A percentile compares a stretch with the other conserved stretches of the same genome.
phyloP scores from a whole-genome alignment of 768 basidiomycete genomes.

The Pleurotus citrinopileatus region DNA sequence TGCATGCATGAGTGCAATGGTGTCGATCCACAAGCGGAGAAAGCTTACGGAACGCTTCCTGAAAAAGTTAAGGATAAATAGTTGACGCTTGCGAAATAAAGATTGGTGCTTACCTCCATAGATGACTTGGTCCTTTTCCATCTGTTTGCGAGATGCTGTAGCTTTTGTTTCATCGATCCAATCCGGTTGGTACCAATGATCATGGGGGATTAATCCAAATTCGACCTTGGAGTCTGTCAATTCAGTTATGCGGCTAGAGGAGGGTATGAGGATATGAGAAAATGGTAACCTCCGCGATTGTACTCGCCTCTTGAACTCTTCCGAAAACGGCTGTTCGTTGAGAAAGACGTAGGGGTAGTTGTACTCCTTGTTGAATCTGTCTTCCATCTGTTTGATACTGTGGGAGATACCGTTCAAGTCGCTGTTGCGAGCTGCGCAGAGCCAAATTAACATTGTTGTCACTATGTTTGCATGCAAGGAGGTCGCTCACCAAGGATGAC shows the following conservation, averaged over 20 bases:
- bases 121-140: slow-evolving; percentile 66
- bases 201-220: slow-evolving; percentile 76
- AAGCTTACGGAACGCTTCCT: slow-evolving; percentile 73
- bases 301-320: slow-evolving; percentile 64
- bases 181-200: slow-evolving; percentile 79
- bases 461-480: not conserved
- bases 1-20: not conserved
- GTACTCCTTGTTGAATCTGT: slow-evolving; percentile 87
- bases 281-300: slow-evolving; percentile 8
- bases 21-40: not conserved
- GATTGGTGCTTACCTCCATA: slow-evolving; percentile 52
- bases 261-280: not conserved
- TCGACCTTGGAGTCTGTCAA: slow-evolving; percentile 63
- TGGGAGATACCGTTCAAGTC: slow-evolving; percentile 58
- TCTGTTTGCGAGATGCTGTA: slow-evolving; percentile 55
- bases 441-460: not conserved
- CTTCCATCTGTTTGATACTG: slow-evolving; percentile 79
- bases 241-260: slow-evolving; percentile 45
- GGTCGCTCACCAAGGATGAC: slow-evolving; percentile 60
- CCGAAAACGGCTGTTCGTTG: slow-evolving; percentile 76
- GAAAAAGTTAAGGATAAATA: slow-evolving; percentile 12
- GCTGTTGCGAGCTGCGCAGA: slow-evolving; percentile 50
- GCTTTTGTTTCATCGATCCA: slow-evolving; percentile 81
- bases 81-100: not conserved
- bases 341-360: slow-evolving; percentile 85